Evolutionary conservation across 2,329 filamentous ascomycete species (phyloP), one percentile per base, ranked within the genome.

Genomic region (Macrophomina pseudophaseolina): DNA sequence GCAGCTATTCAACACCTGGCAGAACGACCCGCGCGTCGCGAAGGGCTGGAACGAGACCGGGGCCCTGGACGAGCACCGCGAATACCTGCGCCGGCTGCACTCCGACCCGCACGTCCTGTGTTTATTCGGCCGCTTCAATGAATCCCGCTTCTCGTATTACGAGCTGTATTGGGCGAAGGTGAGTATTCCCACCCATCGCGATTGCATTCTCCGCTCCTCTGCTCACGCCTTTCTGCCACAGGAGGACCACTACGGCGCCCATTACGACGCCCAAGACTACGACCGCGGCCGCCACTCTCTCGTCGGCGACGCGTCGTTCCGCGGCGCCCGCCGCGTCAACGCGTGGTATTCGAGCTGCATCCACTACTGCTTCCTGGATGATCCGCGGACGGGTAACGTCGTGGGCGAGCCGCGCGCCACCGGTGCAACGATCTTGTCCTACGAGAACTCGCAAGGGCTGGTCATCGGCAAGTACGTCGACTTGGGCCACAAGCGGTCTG

Each of bases 31-130:
- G 60, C 89, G 91, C 59, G 91, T 94, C 42, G 90, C 90, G 4
- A 87, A 90, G 74, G 91, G 90, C 5, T 94, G 91, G 91, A 91
- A 92, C 74, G 88, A 92, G 80, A 91, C 89, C 1, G 91, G 91
- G 32, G 91, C 90, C 0, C 78, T 92, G 56, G 90, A 92, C 35
- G 85, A 93, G 76, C 91, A 94, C 77, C 85, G 87, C 68, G 85
- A 88, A 72, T 94, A 94, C 76, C 83, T 93, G 63, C 83, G 85
- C 40, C 85, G 85, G 69, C 83, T 91, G 64, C 87, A 92, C 72
- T 84, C 87, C 53, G 91, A 94, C 74, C 87, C 89, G 30, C 91
- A 94, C 77, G 87, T 90, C 68, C 80, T 93, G 63, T 86, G 89
- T 30, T 81, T 94, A 54, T 82, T 94, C 68, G 91, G 88, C 7